Percentiles rank a stretch among this genome's conserved stretches.
Conservation (phyloP, 2,329 filamentous ascomycete genomes). For the Capronia americana region DNA sequence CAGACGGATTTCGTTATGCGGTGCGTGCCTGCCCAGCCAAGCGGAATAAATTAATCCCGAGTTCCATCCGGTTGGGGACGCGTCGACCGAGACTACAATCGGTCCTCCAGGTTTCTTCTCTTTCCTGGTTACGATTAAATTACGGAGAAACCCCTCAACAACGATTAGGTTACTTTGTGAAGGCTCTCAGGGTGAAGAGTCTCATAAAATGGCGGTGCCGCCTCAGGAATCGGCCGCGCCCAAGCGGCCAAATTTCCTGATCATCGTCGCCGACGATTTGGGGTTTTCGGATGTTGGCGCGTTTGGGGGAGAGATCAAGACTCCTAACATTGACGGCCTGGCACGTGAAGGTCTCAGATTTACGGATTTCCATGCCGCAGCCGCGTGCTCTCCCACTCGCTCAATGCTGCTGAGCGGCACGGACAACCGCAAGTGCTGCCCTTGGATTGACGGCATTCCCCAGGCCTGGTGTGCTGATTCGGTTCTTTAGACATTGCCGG, state of each 20-base stretch:
- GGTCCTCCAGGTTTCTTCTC: neutral
- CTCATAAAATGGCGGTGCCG: neutral
- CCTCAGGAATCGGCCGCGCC: neutral
- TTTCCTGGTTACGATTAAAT: neutral
- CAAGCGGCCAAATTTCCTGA: constrained; percentile 26
- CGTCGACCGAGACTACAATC: neutral
- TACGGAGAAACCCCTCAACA: neutral
- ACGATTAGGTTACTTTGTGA: neutral
- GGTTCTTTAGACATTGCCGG: constrained; percentile 43
- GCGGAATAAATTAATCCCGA: neutral
- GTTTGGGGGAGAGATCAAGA: constrained; percentile 45
- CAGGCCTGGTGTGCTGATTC: constrained; percentile 27
- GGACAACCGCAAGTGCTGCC: constrained; percentile 30
- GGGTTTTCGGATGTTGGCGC: constrained; percentile 43
- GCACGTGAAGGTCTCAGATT: constrained; percentile 39
- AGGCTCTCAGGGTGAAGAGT: neutral
- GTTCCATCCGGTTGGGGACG: neutral
- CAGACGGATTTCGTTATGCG: neutral
- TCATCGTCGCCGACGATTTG: constrained; percentile 34
- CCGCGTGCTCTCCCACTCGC: constrained; percentile 45
- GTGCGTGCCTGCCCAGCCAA: neutral
- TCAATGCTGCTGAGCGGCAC: constrained; percentile 48
- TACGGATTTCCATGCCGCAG: constrained; percentile 43
- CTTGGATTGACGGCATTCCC: neutral
- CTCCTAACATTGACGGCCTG: constrained; percentile 40